phyloP scores from a whole-genome alignment of 805 yeast species.

The Kuraishia cidri region DNA sequence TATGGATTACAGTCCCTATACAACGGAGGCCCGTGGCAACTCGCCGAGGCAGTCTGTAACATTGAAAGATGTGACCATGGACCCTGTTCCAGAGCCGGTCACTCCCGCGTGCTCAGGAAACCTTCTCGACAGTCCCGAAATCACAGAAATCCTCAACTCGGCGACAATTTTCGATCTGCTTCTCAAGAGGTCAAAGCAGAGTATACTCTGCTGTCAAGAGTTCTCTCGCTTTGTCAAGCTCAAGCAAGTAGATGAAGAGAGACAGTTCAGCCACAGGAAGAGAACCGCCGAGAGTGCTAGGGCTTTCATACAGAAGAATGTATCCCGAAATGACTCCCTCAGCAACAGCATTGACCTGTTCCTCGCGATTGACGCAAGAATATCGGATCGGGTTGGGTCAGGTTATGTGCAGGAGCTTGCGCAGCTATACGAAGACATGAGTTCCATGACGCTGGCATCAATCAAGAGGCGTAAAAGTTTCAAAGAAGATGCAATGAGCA shows the following conservation, averaged over 20 bases:
- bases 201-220: conserved; percentile 78
- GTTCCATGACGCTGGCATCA: conserved; percentile 60
- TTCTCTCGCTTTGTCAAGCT: conserved; percentile 70
- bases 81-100: too few relatives aligned
- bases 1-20: too few relatives aligned
- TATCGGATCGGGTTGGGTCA: conserved; percentile 54
- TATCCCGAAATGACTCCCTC: conserved; percentile 53
- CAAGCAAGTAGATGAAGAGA: conserved; percentile 72
- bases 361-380: conserved; percentile 69
- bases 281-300: conserved; percentile 49
- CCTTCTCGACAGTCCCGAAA: conserved; percentile 38
- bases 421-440: conserved; percentile 79
- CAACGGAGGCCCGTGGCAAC: too few relatives aligned
- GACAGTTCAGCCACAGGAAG: conserved; percentile 63
- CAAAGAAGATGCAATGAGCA: conserved; percentile 75
- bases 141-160: conserved; percentile 45
- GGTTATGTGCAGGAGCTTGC: conserved; percentile 74
- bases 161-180: conserved; percentile 73
- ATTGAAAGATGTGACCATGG: too few relatives aligned
- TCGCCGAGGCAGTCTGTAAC: too few relatives aligned
- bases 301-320: conserved; percentile 34
- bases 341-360: conserved; percentile 57
- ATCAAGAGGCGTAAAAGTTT: conserved; percentile 63
- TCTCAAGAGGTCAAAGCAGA: conserved; percentile 66
- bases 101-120: conserved; percentile 18